Evolutionary conservation across 768 basidiomycete species (phyloP).

Genomic region (Tricholoma terreum): DNA sequence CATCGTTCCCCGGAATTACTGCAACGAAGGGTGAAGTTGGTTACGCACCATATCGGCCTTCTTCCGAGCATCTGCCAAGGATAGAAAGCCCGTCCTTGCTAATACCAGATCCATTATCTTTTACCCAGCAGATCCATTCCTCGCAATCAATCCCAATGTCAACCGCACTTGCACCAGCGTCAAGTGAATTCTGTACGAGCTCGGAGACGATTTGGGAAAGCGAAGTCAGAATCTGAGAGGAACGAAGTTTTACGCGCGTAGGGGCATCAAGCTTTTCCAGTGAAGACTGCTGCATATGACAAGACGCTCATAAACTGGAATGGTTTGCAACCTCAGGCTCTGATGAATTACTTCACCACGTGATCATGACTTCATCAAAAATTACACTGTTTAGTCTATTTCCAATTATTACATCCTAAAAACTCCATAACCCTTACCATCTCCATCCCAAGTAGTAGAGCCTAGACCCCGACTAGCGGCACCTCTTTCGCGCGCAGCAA

Average conservation of each 20-base stretch:
- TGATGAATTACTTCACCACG: background rate
- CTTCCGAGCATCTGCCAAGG: slow-evolving; percentile 50
- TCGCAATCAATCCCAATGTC: slow-evolving; percentile 71
- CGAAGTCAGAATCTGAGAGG: slow-evolving; percentile 81
- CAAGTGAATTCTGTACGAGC: slow-evolving; percentile 86
- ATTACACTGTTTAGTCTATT: background rate
- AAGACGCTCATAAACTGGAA: background rate
- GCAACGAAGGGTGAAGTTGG: background rate
- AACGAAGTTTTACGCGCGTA: slow-evolving; percentile 75
- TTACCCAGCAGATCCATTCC: slow-evolving; percentile 82
- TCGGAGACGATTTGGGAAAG: slow-evolving; percentile 78
- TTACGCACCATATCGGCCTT: slow-evolving; percentile 68
- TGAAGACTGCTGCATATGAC: slow-evolving; percentile 12
- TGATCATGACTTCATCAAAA: background rate
- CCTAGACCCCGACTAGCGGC: slow-evolving; percentile 9
- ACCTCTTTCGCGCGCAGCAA: slow-evolving; percentile 53
- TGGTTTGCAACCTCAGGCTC: background rate
- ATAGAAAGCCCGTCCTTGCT: slow-evolving; percentile 51
- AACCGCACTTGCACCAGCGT: slow-evolving; percentile 69
- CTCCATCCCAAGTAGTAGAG: slow-evolving; percentile 68
- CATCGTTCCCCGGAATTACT: background rate
- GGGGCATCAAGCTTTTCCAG: slow-evolving; percentile 42
- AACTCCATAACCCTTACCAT: slow-evolving; percentile 75
- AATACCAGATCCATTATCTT: slow-evolving; percentile 84
- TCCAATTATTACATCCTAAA: slow-evolving; percentile 71